Evolutionary conservation across 371 early-diverging fungal species (phyloP).

Genomic region (Rhizopus stolonifer): DNA sequence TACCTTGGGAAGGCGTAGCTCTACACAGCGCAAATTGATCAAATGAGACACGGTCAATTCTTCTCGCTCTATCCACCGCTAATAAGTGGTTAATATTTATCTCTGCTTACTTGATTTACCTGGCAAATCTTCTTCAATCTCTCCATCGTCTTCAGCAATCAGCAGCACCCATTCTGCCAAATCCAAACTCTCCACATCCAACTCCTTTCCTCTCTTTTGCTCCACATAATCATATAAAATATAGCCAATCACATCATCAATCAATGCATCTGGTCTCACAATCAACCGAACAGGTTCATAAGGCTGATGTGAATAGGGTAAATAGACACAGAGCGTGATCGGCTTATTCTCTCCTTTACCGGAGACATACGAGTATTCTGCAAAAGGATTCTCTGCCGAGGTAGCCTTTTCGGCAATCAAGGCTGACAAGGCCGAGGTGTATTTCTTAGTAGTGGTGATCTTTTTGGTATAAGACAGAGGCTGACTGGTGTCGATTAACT

Average conservation of each 20-base stretch:
- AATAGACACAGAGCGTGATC: conserved; percentile 64
- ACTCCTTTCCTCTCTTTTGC: conserved; percentile 58
- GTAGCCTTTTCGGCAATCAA: conserved; percentile 63
- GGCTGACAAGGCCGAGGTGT: conserved; percentile 68
- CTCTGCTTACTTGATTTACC: conserved; percentile 47
- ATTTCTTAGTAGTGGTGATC: conserved; percentile 4
- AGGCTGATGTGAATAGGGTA: conserved; percentile 55
- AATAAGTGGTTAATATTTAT: neutral
- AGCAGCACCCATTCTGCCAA: conserved; percentile 83
- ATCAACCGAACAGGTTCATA: conserved; percentile 65
- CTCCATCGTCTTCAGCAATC: conserved; percentile 94
- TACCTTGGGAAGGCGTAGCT: conserved; percentile 75
- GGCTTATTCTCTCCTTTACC: conserved; percentile 62
- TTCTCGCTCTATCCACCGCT: conserved; percentile 85
- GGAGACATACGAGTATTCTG: conserved; percentile 64
- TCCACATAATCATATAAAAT: conserved; percentile 80
- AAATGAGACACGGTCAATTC: conserved; percentile 84
- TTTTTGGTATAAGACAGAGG: conserved; percentile 25
- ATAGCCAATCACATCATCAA: conserved; percentile 92
- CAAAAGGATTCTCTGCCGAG: conserved; percentile 72
- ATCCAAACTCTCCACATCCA: conserved; percentile 64
- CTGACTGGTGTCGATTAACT: neutral
- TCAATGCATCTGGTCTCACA: conserved; percentile 80
- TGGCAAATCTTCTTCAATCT: conserved; percentile 94
- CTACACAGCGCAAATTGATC: conserved; percentile 89